Conservation (phyloP, 1,139 yeast genomes). For the Protomyces gravidus region DNA sequence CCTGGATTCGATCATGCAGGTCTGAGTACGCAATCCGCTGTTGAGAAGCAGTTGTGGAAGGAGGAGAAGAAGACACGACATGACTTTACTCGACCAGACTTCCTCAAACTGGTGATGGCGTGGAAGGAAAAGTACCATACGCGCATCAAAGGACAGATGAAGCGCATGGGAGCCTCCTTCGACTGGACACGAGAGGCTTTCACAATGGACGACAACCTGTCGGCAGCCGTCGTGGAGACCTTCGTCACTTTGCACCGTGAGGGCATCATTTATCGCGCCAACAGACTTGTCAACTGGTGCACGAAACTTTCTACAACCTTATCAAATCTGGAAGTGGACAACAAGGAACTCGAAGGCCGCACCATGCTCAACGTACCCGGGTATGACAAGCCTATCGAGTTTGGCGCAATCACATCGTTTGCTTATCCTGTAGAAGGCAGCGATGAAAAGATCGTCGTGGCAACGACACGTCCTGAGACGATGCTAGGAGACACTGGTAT, state of each 20-base stretch:
- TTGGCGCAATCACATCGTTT: constrained; percentile 91
- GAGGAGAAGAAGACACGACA: constrained; percentile 86
- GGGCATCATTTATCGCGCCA: constrained; percentile 91
- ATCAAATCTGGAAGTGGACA: constrained; percentile 93
- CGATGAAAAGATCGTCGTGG: constrained; percentile 86
- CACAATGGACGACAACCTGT: constrained; percentile 75
- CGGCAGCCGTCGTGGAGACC: constrained; percentile 82
- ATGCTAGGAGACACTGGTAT: constrained; percentile 96
- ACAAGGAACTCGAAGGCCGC: constrained; percentile 78
- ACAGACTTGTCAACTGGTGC: constrained; percentile 94
- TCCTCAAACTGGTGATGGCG: constrained; percentile 87
- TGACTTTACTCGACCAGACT: constrained; percentile 89
- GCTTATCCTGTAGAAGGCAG: constrained; percentile 84
- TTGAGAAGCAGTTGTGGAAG: constrained; percentile 92
- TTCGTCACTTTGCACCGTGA: constrained; percentile 89
- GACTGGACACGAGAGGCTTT: constrained; percentile 95
- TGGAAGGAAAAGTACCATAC: constrained; percentile 95
- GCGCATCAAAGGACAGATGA: constrained; percentile 78
- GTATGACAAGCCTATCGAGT: constrained; percentile 77
- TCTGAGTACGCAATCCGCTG: constrained; percentile 97
- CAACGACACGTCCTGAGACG: constrained; percentile 98
- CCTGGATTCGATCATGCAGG: constrained; percentile 99
- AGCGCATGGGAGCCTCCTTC: constrained; percentile 89
- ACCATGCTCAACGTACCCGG: constrained; percentile 82
- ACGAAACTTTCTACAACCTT: constrained; percentile 90